Percentiles rank a stretch among this genome's conserved stretches.
These are phyloP conservation scores for Neonectria punicea DNA, from an alignment of 2,329 filamentous ascomycete species.

Conservation along the genomic window DNA sequence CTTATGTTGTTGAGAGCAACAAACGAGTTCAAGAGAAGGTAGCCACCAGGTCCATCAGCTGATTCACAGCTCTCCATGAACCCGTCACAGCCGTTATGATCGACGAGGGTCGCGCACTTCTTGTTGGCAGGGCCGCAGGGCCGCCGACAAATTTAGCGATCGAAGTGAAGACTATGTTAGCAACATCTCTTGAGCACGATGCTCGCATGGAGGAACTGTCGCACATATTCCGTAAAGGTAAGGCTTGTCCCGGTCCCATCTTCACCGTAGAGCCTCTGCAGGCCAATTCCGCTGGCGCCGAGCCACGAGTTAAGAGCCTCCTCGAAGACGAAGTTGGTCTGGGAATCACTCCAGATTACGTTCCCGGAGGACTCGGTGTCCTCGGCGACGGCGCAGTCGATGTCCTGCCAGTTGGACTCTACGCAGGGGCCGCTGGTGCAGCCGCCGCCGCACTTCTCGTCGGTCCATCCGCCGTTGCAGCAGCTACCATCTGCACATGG, in stretches of 20 bases:
- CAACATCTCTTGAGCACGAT: neutral
- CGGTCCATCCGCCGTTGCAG: constrained; percentile 1
- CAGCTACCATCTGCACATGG: constrained; percentile 14
- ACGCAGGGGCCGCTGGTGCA: constrained; percentile 12
- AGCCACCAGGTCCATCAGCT: neutral
- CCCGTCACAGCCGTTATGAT: constrained; percentile 13
- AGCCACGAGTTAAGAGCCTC: constrained; percentile 7
- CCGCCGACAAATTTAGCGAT: neutral
- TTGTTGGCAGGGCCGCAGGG: neutral
- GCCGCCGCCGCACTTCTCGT: constrained; percentile 4
- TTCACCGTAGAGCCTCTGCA: neutral
- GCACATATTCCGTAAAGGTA: neutral
- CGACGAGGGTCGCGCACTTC: neutral
- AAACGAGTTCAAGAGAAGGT: constrained; percentile 12
- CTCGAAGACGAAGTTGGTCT: constrained; percentile 7
- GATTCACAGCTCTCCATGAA: neutral
- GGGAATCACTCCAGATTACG: neutral
- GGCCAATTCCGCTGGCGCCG: neutral
- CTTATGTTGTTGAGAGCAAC: constrained; percentile 2
- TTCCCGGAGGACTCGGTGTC: constrained; percentile 2
- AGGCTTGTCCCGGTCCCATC: constrained; percentile 7
- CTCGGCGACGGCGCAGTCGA: constrained; percentile 5
- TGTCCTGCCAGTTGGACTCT: constrained; percentile 1
- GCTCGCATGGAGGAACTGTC: neutral
- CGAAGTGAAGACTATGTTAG: neutral